phyloP scores from a whole-genome alignment of 2,329 filamentous ascomycete species.

The Fusarium sp. region DNA sequence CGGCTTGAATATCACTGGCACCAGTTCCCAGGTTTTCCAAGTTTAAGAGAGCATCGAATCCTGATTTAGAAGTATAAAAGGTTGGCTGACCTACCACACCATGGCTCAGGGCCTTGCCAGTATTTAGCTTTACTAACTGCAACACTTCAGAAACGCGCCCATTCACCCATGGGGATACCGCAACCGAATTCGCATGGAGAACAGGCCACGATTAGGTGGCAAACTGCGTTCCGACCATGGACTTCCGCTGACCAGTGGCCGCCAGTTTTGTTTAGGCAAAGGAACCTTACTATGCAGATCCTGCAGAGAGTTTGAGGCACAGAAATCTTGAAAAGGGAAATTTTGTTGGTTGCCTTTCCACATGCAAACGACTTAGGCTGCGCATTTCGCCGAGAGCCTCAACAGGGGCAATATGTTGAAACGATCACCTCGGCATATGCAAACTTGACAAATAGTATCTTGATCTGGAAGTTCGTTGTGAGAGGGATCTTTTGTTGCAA shows the following conservation, averaged over 20 bases:
- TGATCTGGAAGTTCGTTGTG: slow-evolving; percentile 21
- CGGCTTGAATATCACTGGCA: not conserved
- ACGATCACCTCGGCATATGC: slow-evolving; percentile 18
- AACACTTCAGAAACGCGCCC: not conserved
- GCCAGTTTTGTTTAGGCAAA: not conserved
- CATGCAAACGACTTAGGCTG: slow-evolving; percentile 9
- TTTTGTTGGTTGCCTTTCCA: slow-evolving; percentile 5
- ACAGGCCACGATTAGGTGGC: not conserved
- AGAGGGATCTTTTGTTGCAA: slow-evolving; percentile 13
- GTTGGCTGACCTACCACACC: not conserved
- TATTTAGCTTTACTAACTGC: slow-evolving; percentile 2
- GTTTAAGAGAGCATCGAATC: not conserved
- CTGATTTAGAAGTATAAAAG: not conserved
- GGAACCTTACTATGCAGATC: not conserved
- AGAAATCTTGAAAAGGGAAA: not conserved
- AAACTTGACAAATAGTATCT: slow-evolving; percentile 30
- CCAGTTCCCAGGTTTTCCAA: not conserved
- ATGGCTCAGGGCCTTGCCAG: not conserved
- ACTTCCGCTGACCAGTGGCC: not conserved
- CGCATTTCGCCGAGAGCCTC: slow-evolving; percentile 10
- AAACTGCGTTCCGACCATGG: not conserved
- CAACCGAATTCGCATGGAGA: not conserved
- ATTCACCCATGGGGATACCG: not conserved
- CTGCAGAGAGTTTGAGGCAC: not conserved
- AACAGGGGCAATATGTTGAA: slow-evolving; percentile 2